Percentiles rank a stretch among this genome's conserved stretches.
Evolutionary conservation across 2,329 filamentous ascomycete genomes (phyloP).

Genomic region (Helotiales sp.): DNA sequence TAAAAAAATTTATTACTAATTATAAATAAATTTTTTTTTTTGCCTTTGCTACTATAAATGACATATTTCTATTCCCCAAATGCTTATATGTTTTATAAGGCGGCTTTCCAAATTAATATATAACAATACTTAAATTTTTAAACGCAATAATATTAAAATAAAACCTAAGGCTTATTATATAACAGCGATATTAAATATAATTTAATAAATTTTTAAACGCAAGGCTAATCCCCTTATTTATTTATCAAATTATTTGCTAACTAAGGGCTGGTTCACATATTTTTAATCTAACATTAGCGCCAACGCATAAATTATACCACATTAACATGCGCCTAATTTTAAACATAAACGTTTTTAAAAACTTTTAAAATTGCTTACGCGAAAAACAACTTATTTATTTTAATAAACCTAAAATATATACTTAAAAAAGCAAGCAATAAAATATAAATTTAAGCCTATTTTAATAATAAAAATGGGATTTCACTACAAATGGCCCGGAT

Average conservation of each 20-base stretch:
- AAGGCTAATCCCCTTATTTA: not conserved
- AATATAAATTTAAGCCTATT: not conserved
- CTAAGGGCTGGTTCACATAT: not conserved
- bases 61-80: not conserved
- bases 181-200: not conserved
- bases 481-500: not conserved
- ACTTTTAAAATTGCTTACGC: not conserved
- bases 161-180: not conserved
- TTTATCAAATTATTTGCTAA: not conserved
- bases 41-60: not conserved
- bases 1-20: not conserved
- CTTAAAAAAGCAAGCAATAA: not conserved
- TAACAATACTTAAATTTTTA: not conserved
- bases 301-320: not conserved
- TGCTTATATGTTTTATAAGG: not conserved
- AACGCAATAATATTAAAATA: not conserved
- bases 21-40: not conserved
- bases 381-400: not conserved
- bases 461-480: not conserved
- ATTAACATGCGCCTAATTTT: not conserved
- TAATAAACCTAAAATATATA: not conserved
- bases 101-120: not conserved
- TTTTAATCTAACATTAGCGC: not conserved
- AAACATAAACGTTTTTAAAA: not conserved
- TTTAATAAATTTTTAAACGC: not conserved